These are phyloP conservation scores for Salmacisia buchloeana DNA, from an alignment of 1,284 basidiomycete species.

Conservation along the genomic window DNA sequence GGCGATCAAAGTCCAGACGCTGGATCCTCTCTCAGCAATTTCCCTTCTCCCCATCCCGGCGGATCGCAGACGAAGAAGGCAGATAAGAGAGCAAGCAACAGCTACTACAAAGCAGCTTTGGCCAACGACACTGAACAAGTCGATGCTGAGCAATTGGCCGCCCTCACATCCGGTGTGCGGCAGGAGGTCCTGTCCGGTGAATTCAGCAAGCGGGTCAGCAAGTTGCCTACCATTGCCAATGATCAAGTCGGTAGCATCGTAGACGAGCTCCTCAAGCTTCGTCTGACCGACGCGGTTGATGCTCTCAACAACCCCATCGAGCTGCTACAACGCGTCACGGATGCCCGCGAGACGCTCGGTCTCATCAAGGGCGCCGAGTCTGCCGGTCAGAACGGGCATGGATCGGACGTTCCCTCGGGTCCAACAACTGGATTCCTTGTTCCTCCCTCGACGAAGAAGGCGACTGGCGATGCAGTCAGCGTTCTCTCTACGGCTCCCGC, in stretches of 20 bases:
- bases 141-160: conserved; percentile 63
- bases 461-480: conserved; percentile 20
- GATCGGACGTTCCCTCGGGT: too few species aligned
- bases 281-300: conserved; percentile 68
- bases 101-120: conserved; percentile 34
- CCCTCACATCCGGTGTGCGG: conserved; percentile 72
- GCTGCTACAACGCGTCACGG: conserved; percentile 61
- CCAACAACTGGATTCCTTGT: background rate
- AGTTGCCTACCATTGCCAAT: conserved; percentile 25
- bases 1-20: conserved; percentile 7
- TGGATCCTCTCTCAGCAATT: background rate
- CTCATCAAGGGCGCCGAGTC: background rate
- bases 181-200: conserved; percentile 77
- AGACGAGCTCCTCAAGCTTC: conserved; percentile 62
- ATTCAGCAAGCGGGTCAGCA: conserved; percentile 66
- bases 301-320: conserved; percentile 66
- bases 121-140: conserved; percentile 17
- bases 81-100: conserved; percentile 27
- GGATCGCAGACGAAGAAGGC: too few species aligned
- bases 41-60: too few species aligned
- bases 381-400: background rate
- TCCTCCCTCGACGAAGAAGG: conserved; percentile 1
- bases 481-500: conserved; percentile 22
- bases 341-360: conserved; percentile 24
- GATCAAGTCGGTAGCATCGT: conserved; percentile 62